These are phyloP conservation scores for Brachypodium distachyon DNA, from an alignment of 202 grass and related monocot species.

Conservation along the genomic window DNA sequence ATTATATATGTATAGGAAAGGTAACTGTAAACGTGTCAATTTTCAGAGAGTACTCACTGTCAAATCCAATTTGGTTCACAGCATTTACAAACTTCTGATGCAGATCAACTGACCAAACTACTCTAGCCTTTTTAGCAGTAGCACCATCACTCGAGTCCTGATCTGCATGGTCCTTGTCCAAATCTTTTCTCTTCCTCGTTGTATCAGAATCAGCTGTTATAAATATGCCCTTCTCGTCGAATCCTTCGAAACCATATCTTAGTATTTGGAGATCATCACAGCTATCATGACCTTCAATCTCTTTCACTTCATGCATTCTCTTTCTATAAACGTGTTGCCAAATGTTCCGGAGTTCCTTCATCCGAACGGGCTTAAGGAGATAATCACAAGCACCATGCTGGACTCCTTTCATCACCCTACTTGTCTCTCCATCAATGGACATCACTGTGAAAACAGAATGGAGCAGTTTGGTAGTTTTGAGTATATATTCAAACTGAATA, in stretches of 20 bases:
- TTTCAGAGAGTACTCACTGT: conserved; percentile 61
- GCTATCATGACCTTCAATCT: conserved; percentile 70
- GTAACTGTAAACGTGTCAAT: background rate
- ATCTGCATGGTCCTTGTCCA: conserved; percentile 61
- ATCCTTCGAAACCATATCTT: conserved; percentile 54
- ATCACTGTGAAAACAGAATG: conserved; percentile 77
- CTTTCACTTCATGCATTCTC: conserved; percentile 94
- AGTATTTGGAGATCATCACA: conserved; percentile 68
- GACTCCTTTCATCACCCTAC: conserved; percentile 99
- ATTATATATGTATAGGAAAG: conserved; percentile 4
- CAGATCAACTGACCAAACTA: conserved; percentile 98
- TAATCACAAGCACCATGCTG: conserved; percentile 98
- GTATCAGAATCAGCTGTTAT: conserved; percentile 38
- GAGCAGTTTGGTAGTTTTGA: conserved; percentile 33
- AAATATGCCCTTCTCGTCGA: conserved; percentile 56
- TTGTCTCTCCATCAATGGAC: conserved; percentile 98
- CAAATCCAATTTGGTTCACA: conserved; percentile 98
- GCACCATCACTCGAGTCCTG: conserved; percentile 62
- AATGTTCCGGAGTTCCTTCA: conserved; percentile 98
- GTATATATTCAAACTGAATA: conserved; percentile 20
- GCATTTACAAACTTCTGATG: conserved; percentile 98
- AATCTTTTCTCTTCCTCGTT: conserved; percentile 68
- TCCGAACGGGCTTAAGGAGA: conserved; percentile 93
- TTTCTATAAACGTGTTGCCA: conserved; percentile 98
- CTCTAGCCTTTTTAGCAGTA: conserved; percentile 83